phyloP scores from a whole-genome alignment of 2,329 filamentous ascomycete species.

The Fusarium nelsonii region DNA sequence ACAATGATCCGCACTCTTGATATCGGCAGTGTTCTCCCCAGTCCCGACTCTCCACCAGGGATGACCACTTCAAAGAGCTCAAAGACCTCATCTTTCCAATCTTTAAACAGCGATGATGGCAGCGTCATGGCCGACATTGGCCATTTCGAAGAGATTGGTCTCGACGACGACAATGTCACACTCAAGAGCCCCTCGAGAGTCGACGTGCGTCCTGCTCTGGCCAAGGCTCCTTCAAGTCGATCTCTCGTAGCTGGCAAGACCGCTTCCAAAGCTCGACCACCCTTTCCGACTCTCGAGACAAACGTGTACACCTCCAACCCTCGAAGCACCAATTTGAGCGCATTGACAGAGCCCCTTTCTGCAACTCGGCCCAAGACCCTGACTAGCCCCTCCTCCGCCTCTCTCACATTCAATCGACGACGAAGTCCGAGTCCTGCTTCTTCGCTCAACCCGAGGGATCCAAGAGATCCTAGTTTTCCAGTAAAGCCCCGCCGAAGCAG shows the following conservation, averaged over 20 bases:
- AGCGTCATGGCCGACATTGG: slow-evolving; percentile 77
- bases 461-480: slow-evolving; percentile 57
- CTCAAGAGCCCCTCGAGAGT: slow-evolving; percentile 63
- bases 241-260: slow-evolving; percentile 50
- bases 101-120: slow-evolving; percentile 80
- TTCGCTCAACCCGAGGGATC: slow-evolving; percentile 60
- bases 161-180: slow-evolving; percentile 72
- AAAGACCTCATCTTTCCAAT: slow-evolving; percentile 89
- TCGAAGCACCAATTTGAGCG: slow-evolving; percentile 62
- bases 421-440: slow-evolving; percentile 66
- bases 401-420: slow-evolving; percentile 55
- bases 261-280: slow-evolving; percentile 55
- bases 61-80: slow-evolving; percentile 88
- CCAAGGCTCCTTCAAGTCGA: slow-evolving; percentile 49
- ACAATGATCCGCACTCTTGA: slow-evolving; percentile 54
- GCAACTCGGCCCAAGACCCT: slow-evolving; percentile 46
- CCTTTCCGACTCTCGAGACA: slow-evolving; percentile 60
- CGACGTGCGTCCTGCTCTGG: slow-evolving; percentile 53
- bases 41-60: slow-evolving; percentile 62
- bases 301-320: slow-evolving; percentile 63
- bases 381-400: slow-evolving; percentile 53
- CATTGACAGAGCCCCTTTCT: slow-evolving; percentile 53
- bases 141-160: slow-evolving; percentile 93
- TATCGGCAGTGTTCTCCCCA: slow-evolving; percentile 49
- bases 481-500: slow-evolving; percentile 68